Percentiles rank a stretch among this genome's conserved stretches.
These are phyloP conservation scores for Westerdykella ornata DNA, from an alignment of 2,329 filamentous ascomycete species.

Conservation along the genomic window DNA sequence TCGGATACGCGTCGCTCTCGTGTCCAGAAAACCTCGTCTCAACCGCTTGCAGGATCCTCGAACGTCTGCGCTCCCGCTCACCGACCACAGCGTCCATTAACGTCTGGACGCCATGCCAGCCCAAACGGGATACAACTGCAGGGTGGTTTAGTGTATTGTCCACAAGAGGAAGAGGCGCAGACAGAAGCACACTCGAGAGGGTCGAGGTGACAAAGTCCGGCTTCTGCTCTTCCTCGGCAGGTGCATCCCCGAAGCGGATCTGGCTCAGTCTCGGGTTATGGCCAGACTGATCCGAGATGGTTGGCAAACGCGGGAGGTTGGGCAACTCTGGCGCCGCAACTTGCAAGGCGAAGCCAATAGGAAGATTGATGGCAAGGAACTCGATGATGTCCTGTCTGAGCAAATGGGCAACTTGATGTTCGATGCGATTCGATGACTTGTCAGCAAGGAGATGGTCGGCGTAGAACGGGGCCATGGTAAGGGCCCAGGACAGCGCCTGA, in stretches of 20 bases:
- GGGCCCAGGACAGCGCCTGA: conserved; percentile 41
- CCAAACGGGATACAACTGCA: conserved; percentile 45
- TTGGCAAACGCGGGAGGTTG: conserved; percentile 45
- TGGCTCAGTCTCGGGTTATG: conserved; percentile 52
- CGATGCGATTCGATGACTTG: conserved; percentile 40
- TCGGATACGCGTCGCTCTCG: conserved; percentile 10
- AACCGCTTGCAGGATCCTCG: conserved; percentile 19
- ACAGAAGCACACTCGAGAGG: conserved; percentile 62
- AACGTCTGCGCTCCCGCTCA: conserved; percentile 40
- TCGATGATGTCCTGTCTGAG: conserved; percentile 50
- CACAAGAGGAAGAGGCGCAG: conserved; percentile 61
- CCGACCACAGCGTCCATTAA: conserved; percentile 39
- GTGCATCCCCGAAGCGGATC: conserved; percentile 66
- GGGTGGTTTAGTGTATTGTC: conserved; percentile 59
- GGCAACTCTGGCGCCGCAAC: conserved; percentile 42
- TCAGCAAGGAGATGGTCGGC: conserved; percentile 47
- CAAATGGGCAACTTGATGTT: conserved; percentile 29
- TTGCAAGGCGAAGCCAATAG: conserved; percentile 55
- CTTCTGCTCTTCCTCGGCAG: conserved; percentile 39
- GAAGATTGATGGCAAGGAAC: conserved; percentile 57
- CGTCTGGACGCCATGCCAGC: conserved; percentile 34
- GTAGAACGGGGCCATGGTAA: too few species aligned
- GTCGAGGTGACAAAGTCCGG: conserved; percentile 40
- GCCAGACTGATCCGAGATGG: conserved; percentile 28
- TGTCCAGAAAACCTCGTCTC: conserved; percentile 19